Base-by-base conservation (phyloP, 768 basidiomycete genomes). In the Exsudoporus frostii region DNA sequence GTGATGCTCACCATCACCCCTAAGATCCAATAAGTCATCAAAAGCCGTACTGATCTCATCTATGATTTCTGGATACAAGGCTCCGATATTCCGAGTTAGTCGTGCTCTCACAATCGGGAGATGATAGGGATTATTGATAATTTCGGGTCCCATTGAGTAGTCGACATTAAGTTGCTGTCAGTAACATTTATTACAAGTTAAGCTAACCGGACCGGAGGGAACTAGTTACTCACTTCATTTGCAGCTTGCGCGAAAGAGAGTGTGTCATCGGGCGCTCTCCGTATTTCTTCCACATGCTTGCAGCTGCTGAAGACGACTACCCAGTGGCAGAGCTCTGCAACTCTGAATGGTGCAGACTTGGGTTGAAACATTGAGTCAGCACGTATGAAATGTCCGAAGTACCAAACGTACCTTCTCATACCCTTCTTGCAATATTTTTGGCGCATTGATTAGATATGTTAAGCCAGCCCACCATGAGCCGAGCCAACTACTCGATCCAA, bases 1-100 rank as follows among this genome's bases (percentile, higher is more conserved):
- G 5, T 25, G 14, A 17, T 10, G 9, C 41, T 44, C 22, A 66
- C 65, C 65, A 11, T 57, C 41, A 2, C 42, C 56, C 7, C 10
- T 48, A n/a, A 59, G 55, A 39, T 54, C 50, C 40, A 83, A 65
- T 20, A 62, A 56, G 2, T 76, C 76, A 3, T 65, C 58, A 48
- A 80, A 75, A 0, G 81, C 69, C 0, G 59, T 48, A 0, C 56
- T 37, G n/a, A 81, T 65, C 54, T 84, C 82, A 22, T n/a, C n/a
- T n/a, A n/a, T n/a, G n/a, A n/a, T n/a, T n/a, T n/a, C n/a, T n/a
- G n/a, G n/a, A n/a, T n/a, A n/a, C n/a, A n/a, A n/a, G n/a, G n/a
- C n/a, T n/a, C n/a, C n/a, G n/a, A n/a, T n/a, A n/a, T n/a, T n/a
- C n/a, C n/a, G n/a, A n/a, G n/a, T n/a, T n/a, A n/a, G n/a, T n/a